Conservation (phyloP, 2,329 filamentous ascomycete genomes). For the Aspergillus pseudoviridinutans region DNA sequence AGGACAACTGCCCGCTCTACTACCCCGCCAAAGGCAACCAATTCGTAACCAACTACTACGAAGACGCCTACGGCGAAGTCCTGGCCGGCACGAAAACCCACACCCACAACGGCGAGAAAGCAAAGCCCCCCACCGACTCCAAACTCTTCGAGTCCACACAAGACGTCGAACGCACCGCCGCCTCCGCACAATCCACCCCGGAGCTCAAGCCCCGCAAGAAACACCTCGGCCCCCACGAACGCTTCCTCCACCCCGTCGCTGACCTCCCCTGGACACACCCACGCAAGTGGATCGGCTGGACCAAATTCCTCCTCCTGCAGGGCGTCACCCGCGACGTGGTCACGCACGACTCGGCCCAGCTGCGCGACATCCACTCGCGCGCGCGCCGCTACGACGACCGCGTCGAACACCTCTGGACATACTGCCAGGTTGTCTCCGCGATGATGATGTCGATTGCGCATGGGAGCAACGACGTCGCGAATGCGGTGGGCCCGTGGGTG, state of each 20-base stretch:
- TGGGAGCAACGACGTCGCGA: conserved; percentile 44
- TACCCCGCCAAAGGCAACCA: conserved; percentile 36
- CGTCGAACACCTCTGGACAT: conserved; percentile 48
- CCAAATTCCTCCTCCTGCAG: conserved; percentile 44
- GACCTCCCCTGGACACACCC: conserved; percentile 16
- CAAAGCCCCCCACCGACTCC: not conserved
- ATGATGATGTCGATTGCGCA: conserved; percentile 44
- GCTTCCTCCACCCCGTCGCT: conserved; percentile 20
- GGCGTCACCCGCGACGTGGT: conserved; percentile 43
- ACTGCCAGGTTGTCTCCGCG: conserved; percentile 40
- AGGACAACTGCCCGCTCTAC: conserved; percentile 38
- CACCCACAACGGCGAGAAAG: conserved; percentile 4
- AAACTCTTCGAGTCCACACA: not conserved
- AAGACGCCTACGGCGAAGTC: conserved; percentile 25
- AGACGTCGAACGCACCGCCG: conserved; percentile 12
- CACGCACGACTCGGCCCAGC: conserved; percentile 36
- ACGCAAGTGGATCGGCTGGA: conserved; percentile 32
- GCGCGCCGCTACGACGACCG: conserved; percentile 45
- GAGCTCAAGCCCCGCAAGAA: conserved; percentile 17
- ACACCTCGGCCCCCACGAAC: conserved; percentile 19
- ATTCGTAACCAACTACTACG: conserved; percentile 41
- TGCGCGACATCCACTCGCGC: conserved; percentile 38
- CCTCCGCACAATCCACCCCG: conserved; percentile 16
- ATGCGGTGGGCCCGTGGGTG: conserved; percentile 41
- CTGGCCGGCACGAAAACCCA: conserved; percentile 10